phyloP scores from a whole-genome alignment of 768 basidiomycete genomes.

The Trametes cubensis region DNA sequence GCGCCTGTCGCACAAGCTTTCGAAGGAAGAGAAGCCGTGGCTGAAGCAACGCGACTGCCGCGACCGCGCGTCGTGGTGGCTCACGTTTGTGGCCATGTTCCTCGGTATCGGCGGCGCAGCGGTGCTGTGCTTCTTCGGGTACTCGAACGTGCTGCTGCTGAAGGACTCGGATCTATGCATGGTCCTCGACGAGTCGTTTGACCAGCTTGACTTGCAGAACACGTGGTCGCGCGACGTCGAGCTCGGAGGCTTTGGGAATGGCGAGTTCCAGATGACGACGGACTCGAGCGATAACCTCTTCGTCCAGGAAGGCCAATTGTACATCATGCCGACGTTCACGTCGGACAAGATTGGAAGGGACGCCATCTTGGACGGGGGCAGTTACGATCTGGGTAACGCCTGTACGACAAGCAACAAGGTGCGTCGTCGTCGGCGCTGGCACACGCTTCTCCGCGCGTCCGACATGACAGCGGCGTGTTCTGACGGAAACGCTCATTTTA shows the following conservation, averaged over 20 bases:
- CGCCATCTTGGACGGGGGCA: constrained; percentile 37
- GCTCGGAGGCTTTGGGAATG: constrained; percentile 59
- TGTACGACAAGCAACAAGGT: constrained; percentile 27
- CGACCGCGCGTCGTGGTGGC: constrained; percentile 50
- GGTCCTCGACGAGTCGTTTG: constrained; percentile 55
- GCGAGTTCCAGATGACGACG: constrained; percentile 62
- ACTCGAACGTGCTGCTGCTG: constrained; percentile 42
- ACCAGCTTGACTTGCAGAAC: constrained; percentile 43
- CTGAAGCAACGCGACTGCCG: constrained; percentile 44
- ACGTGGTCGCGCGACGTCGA: constrained; percentile 54
- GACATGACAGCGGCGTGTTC: neutral
- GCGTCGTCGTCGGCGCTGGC: neutral
- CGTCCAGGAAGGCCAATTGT: constrained; percentile 52
- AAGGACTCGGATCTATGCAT: constrained; percentile 41
- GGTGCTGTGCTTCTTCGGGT: constrained; percentile 50
- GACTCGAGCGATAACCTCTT: constrained; percentile 42
- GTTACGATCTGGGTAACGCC: constrained; percentile 20
- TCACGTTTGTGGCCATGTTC: constrained; percentile 46
- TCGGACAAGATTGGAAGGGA: constrained; percentile 48
- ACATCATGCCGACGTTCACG: constrained; percentile 63
- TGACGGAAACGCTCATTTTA: constrained; percentile 24
- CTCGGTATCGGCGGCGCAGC: constrained; percentile 47
- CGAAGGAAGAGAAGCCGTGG: constrained; percentile 54
- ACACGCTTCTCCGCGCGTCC: neutral
- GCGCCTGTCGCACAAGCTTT: constrained; percentile 52